A percentile compares a stretch with the other conserved stretches of the same genome.
Evolutionary conservation across 441 rosid genomes (phyloP).

Genomic region (Metrosideros polymorpha): DNA sequence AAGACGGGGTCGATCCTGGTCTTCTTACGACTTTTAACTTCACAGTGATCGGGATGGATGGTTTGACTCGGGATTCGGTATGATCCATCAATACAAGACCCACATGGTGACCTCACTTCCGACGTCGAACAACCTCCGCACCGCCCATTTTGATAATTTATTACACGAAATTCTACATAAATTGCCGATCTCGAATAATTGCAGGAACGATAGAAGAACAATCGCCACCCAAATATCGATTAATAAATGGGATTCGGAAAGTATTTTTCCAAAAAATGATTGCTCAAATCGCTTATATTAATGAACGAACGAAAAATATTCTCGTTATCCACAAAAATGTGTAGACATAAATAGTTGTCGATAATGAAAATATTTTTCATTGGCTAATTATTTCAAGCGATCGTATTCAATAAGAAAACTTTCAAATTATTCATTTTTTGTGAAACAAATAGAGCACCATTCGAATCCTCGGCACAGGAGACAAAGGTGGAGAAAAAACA

Average conservation of each 20-base stretch:
- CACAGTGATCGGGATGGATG: not conserved
- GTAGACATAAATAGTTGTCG: fast-evolving
- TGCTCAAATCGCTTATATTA: not conserved
- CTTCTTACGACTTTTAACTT: not conserved
- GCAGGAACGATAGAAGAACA: not conserved
- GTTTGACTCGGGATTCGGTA: not conserved
- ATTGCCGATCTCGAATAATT: not conserved
- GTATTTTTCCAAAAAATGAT: not conserved
- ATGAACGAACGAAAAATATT: fast-evolving
- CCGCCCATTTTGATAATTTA: not conserved
- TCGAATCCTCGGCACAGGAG: not conserved
- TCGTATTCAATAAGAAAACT: too few species aligned
- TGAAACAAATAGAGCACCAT: not conserved
- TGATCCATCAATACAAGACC: fast-evolving
- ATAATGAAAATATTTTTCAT: not conserved
- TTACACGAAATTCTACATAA: too few species aligned
- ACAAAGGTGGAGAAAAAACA: not conserved
- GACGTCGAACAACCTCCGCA: not conserved
- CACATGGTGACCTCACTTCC: not conserved
- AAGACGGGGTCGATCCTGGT: not conserved
- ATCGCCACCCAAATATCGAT: not conserved
- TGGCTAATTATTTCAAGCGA: not conserved
- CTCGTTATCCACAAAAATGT: not conserved
- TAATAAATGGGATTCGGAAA: not conserved
- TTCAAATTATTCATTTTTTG: too few species aligned